These are phyloP conservation scores for Aspergillus asperescens DNA, from an alignment of 495 filamentous ascomycete species.

Conservation along the genomic window DNA sequence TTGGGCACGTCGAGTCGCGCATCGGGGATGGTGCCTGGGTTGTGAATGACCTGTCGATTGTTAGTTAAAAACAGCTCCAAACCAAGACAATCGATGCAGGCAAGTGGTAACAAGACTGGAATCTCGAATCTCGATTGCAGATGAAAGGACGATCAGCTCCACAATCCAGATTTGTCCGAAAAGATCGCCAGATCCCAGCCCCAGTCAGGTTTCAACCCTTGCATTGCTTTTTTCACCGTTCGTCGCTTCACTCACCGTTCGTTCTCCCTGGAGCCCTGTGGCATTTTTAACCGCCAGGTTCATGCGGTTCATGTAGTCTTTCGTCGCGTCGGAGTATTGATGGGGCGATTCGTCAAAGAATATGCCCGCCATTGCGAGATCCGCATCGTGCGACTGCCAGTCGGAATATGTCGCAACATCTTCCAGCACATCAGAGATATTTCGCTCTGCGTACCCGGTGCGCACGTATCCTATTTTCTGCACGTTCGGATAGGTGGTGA, in stretches of 20 bases:
- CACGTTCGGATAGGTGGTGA: conserved; percentile 41
- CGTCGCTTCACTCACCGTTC: conserved; percentile 5
- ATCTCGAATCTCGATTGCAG: too few relatives aligned
- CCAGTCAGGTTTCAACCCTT: too few relatives aligned
- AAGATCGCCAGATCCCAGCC: too few relatives aligned
- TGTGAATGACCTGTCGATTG: conserved; percentile 13
- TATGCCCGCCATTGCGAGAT: conserved; percentile 39
- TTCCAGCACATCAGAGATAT: conserved; percentile 24
- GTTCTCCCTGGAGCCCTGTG: not conserved
- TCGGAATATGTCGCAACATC: conserved; percentile 39
- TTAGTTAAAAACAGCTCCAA: not conserved
- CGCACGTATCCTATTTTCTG: conserved; percentile 46
- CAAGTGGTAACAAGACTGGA: too few relatives aligned
- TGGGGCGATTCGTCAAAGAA: conserved; percentile 45
- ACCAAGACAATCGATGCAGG: not conserved
- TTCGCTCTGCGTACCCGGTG: conserved; percentile 29
- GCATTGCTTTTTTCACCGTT: not conserved
- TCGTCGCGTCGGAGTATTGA: conserved; percentile 21
- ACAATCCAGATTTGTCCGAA: not conserved
- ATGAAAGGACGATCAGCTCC: not conserved
- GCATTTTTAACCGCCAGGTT: conserved; percentile 22
- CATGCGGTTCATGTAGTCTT: conserved; percentile 31
- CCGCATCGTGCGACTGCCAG: conserved; percentile 32
- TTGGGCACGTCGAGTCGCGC: conserved; percentile 1
- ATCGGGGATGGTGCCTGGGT: conserved; percentile 15